phyloP scores from a whole-genome alignment of 2,329 filamentous ascomycete genomes.

The Beauveria brongniartii region DNA sequence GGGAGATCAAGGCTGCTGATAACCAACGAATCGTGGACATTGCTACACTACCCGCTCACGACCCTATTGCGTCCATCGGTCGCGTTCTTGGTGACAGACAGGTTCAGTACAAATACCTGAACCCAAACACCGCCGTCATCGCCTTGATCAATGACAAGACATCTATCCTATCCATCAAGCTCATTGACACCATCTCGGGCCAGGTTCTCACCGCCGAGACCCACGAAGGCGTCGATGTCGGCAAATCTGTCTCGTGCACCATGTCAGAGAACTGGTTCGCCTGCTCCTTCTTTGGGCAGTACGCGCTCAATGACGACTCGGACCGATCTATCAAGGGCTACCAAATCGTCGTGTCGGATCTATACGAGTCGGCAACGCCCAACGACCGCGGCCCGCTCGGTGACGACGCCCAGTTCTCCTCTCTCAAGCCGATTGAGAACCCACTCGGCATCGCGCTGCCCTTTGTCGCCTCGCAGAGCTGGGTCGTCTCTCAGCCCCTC shows the following conservation, averaged over 20 bases:
- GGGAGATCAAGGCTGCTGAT: conserved; percentile 62
- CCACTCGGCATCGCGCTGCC: conserved; percentile 54
- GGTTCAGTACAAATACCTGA: conserved; percentile 97
- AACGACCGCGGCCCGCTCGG: conserved; percentile 80
- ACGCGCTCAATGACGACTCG: conserved; percentile 45
- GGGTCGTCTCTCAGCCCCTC: conserved; percentile 71
- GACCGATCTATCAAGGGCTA: conserved; percentile 67
- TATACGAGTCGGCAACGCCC: conserved; percentile 76
- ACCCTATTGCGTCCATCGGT: conserved; percentile 90
- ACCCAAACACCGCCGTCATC: conserved; percentile 74
- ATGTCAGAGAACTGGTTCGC: conserved; percentile 94
- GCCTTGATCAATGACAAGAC: conserved; percentile 55
- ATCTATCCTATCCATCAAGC: conserved; percentile 60
- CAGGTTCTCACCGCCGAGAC: conserved; percentile 64
- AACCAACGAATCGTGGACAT: conserved; percentile 63
- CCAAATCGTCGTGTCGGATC: conserved; percentile 76
- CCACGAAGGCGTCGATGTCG: conserved; percentile 65
- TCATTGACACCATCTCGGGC: conserved; percentile 82
- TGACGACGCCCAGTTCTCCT: conserved; percentile 64
- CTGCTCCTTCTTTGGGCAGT: conserved; percentile 68
- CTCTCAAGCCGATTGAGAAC: conserved; percentile 56
- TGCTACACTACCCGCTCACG: conserved; percentile 61
- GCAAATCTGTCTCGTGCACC: conserved; percentile 65
- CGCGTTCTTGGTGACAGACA: conserved; percentile 83
- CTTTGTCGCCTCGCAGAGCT: conserved; percentile 71